Base-by-base conservation (phyloP, 371 early-diverging fungal genomes). In the Lichtheimia ramosa region DNA sequence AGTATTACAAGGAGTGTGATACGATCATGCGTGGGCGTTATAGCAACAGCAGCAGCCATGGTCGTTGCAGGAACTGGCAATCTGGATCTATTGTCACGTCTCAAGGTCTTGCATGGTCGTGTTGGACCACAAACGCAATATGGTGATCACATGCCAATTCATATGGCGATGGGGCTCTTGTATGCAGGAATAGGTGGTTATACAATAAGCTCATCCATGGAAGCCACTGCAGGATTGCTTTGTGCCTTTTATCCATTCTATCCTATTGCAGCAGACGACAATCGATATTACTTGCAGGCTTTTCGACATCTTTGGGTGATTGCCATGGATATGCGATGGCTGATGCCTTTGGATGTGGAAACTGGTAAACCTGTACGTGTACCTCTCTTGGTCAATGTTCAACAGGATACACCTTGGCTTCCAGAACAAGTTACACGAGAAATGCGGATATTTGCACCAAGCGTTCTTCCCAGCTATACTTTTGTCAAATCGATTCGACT, bases 281-380 rank as follows among this genome's bases (percentile, higher is more conserved):
- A 95, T 61, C 70, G 82, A 27, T 81, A 83, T 20, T 93, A 95
- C 66, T 57, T 92, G 40, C 95, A 96, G 65, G 86, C 87, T 0
- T 86, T 93, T 68, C 76, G 97, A 21, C 95, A 95, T 73, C 61
- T 96, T 28, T 96, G 97, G 97, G 86, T 85, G 0, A 63, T 95
- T 41, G 94, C 94, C 12, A 75, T 89, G 0, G 90, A 92, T 56
- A 75, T 81, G 10, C 78, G 95, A 14, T 59, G 59, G 59, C 28
- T 59, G 46, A 59, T 49, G 5, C 51, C 59, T 5, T 78, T 89
- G 16, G 92, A 95, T 56, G 86, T 86, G 3, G 75, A 62, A 12
- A 82, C 74, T 0, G 78, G 83, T 3, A 70, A 69, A 12, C 83
- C 84, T 2, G 89, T 88, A 57, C 65, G 72, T 3, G 79, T 88